Evolutionary conservation across 768 basidiomycete species (phyloP).

Genomic region (Porpolomopsis calyptriformis): DNA sequence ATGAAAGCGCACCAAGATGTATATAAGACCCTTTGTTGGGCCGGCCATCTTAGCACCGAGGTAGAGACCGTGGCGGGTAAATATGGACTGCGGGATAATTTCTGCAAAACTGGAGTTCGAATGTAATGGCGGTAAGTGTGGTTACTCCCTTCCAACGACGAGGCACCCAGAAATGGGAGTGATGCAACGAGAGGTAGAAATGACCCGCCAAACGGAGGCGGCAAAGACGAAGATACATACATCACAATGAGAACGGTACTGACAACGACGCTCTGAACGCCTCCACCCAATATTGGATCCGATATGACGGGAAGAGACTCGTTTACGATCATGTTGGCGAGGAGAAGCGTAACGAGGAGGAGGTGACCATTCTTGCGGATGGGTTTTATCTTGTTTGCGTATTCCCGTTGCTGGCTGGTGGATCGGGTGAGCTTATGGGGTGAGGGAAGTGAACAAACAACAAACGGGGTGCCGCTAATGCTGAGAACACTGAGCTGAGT

Average conservation of each 20-base stretch:
- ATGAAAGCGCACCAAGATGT: constrained; percentile 43
- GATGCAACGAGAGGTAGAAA: too few species aligned
- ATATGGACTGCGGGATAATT: constrained; percentile 89
- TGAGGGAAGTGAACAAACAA: constrained; percentile 6
- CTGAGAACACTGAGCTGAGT: constrained; percentile 84
- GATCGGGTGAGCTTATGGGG: not conserved
- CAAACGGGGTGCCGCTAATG: constrained; percentile 75
- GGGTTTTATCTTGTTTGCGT: constrained; percentile 79
- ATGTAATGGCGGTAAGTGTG: not conserved
- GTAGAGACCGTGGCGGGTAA: constrained; percentile 81
- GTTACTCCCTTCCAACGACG: not conserved
- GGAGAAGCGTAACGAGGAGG: constrained; percentile 68
- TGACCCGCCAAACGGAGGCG: constrained; percentile 2
- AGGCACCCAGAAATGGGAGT: not conserved
- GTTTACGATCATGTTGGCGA: constrained; percentile 90
- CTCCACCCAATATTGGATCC: constrained; percentile 71
- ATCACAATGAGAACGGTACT: constrained; percentile 82
- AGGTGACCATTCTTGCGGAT: constrained; percentile 78
- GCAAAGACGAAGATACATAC: constrained; percentile 36
- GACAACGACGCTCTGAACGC: constrained; percentile 64
- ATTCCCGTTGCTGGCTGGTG: constrained; percentile 60
- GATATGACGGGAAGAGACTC: constrained; percentile 79
- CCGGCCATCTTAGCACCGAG: constrained; percentile 81
- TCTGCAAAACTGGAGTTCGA: constrained; percentile 59
- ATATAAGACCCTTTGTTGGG: constrained; percentile 58